Base-by-base conservation (phyloP, 2,329 filamentous ascomycete species). In the Pseudogymnoascus sp. region DNA sequence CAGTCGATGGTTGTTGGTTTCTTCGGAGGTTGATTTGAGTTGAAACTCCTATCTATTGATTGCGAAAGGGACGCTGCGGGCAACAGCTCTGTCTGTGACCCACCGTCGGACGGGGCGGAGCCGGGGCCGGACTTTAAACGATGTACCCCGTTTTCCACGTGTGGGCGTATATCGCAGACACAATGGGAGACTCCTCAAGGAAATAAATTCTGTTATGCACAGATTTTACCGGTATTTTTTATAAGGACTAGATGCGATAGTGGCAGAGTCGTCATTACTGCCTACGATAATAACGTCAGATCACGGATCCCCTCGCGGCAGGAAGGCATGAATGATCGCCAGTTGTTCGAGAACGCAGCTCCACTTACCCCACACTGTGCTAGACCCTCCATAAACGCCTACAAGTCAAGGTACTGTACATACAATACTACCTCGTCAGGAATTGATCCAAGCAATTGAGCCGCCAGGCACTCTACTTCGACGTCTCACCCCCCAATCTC, bases 321-420 rank as follows among this genome's bases (percentile, higher is more conserved):
- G 9, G 28, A 55, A 55, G 28, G 28, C 28, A 55, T 55, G 49
- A 55, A 35, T 55, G 49, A 55, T 55, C 49, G 49, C 49, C 49
- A 55, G 16, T 5, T 55, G 28, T 55, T 33, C 49, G 28, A 55
- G 49, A 55, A 35, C 28, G 4, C 49, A 14, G 49, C 49, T 55
- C 49, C 49, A 55, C 49, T 55, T 55, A 55, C 49, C 49, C 49
- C 49, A 55, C 49, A 55, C 49, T 55, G 49, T 55, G 49, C 28
- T 55, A 55, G 28, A 55, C 49, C 49, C 49, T 55, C 49, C 28
- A 33, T 3, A 55, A 55, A 55, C 28, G 49, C 49, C 25, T 55
- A 55, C 49, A 55, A 55, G 49, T 28, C 49, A 55, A 35, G 49
- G 49, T 55, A 55, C 28, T 7, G 25, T 35, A 31, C 41, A 23